These are phyloP conservation scores for Psidium friedrichsthalianum DNA, from an alignment of 345 rosid species.

Conservation along the genomic window DNA sequence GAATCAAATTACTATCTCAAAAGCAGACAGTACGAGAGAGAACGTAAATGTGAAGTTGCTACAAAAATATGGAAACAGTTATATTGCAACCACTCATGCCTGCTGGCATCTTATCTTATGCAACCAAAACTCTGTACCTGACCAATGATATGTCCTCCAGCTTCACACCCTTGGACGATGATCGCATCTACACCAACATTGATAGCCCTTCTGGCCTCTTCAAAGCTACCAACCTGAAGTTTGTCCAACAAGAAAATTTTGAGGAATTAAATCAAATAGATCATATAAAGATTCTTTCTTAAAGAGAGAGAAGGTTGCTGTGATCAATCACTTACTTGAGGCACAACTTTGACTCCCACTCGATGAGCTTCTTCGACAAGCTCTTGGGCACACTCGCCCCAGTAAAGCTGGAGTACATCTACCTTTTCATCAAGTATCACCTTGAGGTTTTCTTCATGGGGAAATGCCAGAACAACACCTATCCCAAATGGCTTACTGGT, in stretches of 20 bases:
- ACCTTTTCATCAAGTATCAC: slow-evolving; percentile 65
- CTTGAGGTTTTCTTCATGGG: slow-evolving; percentile 57
- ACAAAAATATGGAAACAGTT: background rate
- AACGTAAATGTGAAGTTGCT: background rate
- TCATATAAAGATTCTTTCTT: background rate
- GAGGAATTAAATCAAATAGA: background rate
- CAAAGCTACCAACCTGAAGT: slow-evolving; percentile 49
- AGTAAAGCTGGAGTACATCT: slow-evolving; percentile 62
- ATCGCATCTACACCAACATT: slow-evolving; percentile 69
- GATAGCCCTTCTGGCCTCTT: slow-evolving; percentile 51
- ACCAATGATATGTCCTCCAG: slow-evolving; percentile 82
- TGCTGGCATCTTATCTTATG: background rate
- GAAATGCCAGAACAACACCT: slow-evolving; percentile 68
- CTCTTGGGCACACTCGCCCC: slow-evolving; percentile 72
- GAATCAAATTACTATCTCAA: background rate
- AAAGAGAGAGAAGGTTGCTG: background rate
- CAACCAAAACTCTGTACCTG: slow-evolving; percentile 29
- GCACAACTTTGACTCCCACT: slow-evolving; percentile 68
- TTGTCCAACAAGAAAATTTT: background rate
- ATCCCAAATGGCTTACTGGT: slow-evolving; percentile 77
- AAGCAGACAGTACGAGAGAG: background rate
- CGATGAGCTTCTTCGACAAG: slow-evolving; percentile 50
- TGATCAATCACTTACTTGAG: slow-evolving; percentile 41
- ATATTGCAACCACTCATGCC: background rate
- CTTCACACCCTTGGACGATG: slow-evolving; percentile 84